A percentile compares a stretch with the other conserved stretches of the same genome.
phyloP scores from a whole-genome alignment of 306 rosid genomes.

The Rosa persica region DNA sequence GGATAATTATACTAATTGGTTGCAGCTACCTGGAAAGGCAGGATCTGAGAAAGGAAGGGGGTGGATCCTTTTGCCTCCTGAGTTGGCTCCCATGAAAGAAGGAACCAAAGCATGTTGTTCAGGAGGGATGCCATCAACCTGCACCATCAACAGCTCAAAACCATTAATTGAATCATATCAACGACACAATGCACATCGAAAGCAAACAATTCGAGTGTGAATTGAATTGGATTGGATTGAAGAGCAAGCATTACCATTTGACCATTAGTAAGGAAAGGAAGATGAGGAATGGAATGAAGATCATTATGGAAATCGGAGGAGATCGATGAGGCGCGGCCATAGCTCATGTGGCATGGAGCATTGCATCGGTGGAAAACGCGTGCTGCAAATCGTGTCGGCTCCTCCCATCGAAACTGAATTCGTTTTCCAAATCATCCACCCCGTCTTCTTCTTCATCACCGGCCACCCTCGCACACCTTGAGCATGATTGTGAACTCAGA shows the following conservation, averaged over 20 bases:
- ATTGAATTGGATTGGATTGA: not conserved
- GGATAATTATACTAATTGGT: not conserved
- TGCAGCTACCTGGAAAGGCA: conserved; percentile 24
- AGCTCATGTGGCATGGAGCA: conserved; percentile 19
- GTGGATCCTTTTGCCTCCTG: conserved; percentile 31
- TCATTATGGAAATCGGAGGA: conserved; percentile 22
- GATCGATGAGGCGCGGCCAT: conserved; percentile 23
- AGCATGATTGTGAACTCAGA: conserved; percentile 2
- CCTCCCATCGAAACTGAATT: conserved; percentile 37
- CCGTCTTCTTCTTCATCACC: no score
- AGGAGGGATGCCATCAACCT: conserved; percentile 40
- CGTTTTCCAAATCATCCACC: no score
- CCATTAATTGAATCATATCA: conserved; percentile 1
- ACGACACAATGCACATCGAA: no score
- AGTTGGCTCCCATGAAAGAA: conserved; percentile 31
- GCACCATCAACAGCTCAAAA: conserved; percentile 15
- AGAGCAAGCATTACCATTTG: conserved; percentile 18
- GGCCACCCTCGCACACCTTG: no score
- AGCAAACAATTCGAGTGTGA: not conserved
- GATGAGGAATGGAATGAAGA: conserved; percentile 21
- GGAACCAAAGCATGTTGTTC: conserved; percentile 49
- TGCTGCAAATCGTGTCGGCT: conserved; percentile 17
- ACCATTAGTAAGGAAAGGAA: conserved; percentile 32
- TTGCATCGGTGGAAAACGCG: conserved; percentile 24
- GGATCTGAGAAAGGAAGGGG: conserved; percentile 31